Base-by-base conservation (phyloP, 106 monocot species). In the Dioscorea dumetorum region DNA sequence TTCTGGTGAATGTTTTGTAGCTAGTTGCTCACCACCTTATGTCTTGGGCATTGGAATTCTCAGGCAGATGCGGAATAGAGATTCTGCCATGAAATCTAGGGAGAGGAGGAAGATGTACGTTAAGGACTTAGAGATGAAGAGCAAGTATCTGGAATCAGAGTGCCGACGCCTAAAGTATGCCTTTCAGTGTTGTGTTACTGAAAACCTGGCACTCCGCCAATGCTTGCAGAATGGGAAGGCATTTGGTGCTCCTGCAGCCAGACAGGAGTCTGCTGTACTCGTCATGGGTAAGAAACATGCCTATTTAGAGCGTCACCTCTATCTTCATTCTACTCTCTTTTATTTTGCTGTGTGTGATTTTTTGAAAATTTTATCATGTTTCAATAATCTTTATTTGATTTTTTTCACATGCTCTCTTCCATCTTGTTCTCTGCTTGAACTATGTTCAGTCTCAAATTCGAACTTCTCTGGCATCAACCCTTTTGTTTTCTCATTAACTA, bases 191-290 rank as follows among this genome's bases (percentile, higher is more conserved):
- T 87, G 58, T 60, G 33, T 76, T 65, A 75, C 82, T 9, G 97
- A 97, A 68, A 97, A 97, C 65, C 18, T 85, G 67, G 82, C 82
- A 2, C 86, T 97, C 24, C 84, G 66, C 52, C 86, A 90, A 53
- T 64, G 58, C 62, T 64, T 97, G 76, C 76, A 70, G 62, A 88
- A 69, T 71, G 79, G 69, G 34, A 79, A 68, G 80, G 60, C 58
- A 7, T 48, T 52, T 50, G 67, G 76, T 97, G 89, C 74, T 78
- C 61, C 64, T 24, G 64, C 48, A 52, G 85, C 91, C 73, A 84
- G 71, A 83, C 95, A 89, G 95, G 97, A 97, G 97, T 97, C 97
- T 89, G 97, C 97, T 64, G 97, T 90, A 73, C 97, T 97, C 97
- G 77, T 88, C 24, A 54, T 77, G 94, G 89, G 93, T 94, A 84